These are phyloP conservation scores for Sanghuangporus weigelae DNA, from an alignment of 1,284 basidiomycete species.

Conservation along the genomic window DNA sequence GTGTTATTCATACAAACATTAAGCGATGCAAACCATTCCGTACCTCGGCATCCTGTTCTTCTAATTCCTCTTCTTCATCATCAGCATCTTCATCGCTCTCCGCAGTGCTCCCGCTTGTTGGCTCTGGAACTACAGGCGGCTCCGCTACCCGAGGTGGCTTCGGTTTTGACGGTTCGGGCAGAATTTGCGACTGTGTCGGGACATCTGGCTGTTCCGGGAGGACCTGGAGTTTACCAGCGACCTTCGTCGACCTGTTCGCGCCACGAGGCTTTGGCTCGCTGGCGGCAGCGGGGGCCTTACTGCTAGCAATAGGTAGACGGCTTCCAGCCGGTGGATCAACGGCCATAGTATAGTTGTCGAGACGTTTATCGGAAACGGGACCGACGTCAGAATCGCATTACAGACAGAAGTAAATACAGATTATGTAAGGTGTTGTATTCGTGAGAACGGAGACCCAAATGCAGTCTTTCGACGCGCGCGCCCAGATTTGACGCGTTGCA, in stretches of 20 bases:
- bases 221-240: slow-evolving; percentile 85
- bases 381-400: slow-evolving; percentile 18
- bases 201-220: slow-evolving; percentile 85
- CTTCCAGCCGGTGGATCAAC: slow-evolving; percentile 8
- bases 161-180: slow-evolving; percentile 23
- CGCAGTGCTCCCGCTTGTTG: slow-evolving; percentile 37
- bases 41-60: slow-evolving; percentile 57
- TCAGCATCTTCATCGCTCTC: slow-evolving; percentile 68
- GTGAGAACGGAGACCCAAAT: no score
- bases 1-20: slow-evolving; percentile 1
- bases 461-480: no score
- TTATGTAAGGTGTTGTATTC: no score
- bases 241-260: slow-evolving; percentile 83
- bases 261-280: slow-evolving; percentile 54
- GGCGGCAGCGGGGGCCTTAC: slow-evolving; percentile 11
- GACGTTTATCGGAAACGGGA: slow-evolving; percentile 33
- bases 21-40: slow-evolving; percentile 23
- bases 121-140: slow-evolving; percentile 8
- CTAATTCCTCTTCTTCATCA: slow-evolving; percentile 53
- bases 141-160: slow-evolving; percentile 24
- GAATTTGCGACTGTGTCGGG: slow-evolving; percentile 34
- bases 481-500: no score
- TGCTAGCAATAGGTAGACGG: neutral
- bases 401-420: no score
- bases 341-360: slow-evolving; percentile 12